These are phyloP conservation scores for Solanum chilense DNA, from an alignment of 257 asterid species.

Conservation along the genomic window DNA sequence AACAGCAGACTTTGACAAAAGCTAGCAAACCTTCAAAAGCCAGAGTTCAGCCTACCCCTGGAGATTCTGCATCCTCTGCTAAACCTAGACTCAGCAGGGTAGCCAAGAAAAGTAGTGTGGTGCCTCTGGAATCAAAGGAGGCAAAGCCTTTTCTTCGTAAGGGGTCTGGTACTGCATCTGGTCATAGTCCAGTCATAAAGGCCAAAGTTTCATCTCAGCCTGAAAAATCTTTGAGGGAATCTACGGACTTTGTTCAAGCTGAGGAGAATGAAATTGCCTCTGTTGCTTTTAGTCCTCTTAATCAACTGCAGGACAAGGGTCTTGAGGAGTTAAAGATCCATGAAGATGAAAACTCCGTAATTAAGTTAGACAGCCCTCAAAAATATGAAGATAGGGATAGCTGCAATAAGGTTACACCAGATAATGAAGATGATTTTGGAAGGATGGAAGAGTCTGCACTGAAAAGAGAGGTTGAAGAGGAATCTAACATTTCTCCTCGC, in stretches of 20 bases:
- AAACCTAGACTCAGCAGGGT: slow-evolving; percentile 67
- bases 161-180: slow-evolving; percentile 53
- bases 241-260: slow-evolving; percentile 15
- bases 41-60: slow-evolving; percentile 38
- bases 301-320: slow-evolving; percentile 36
- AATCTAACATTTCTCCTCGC: slow-evolving; percentile 64
- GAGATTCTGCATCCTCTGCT: slow-evolving; percentile 33
- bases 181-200: slow-evolving; percentile 14
- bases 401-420: slow-evolving; percentile 16
- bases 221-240: slow-evolving; percentile 29
- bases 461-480: slow-evolving; percentile 43
- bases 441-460: slow-evolving; percentile 21
- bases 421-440: slow-evolving; percentile 6
- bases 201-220: slow-evolving; percentile 1
- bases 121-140: slow-evolving; percentile 64
- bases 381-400: slow-evolving; percentile 33
- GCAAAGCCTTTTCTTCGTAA: slow-evolving; percentile 79
- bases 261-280: slow-evolving; percentile 32
- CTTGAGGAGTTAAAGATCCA: slow-evolving; percentile 14
- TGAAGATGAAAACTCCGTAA: slow-evolving; percentile 8
- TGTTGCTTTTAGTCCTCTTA: slow-evolving; percentile 25
- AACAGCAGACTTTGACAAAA: slow-evolving; percentile 41
- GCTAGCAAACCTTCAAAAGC: slow-evolving; percentile 36
- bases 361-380: slow-evolving; percentile 22
- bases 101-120: slow-evolving; percentile 85